Conservation (phyloP, 768 basidiomycete species). For the Ephemerocybe angulata region DNA sequence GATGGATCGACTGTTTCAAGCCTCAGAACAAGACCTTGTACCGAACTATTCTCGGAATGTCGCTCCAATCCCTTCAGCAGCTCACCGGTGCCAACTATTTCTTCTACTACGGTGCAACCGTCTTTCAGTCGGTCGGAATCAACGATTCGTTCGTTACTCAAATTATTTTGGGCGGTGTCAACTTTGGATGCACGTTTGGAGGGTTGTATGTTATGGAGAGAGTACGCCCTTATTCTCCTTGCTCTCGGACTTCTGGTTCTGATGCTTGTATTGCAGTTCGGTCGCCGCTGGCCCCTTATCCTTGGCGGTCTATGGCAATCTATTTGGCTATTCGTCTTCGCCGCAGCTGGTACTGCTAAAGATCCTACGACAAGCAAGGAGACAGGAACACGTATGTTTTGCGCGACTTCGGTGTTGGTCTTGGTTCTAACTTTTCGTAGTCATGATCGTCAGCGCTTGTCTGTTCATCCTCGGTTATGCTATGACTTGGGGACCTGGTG, state of each 20-base stretch:
- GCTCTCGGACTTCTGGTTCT: neutral
- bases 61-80: conserved; percentile 68
- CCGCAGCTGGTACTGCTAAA: conserved; percentile 63
- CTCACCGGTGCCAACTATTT: conserved; percentile 70
- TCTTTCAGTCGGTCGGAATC: conserved; percentile 67
- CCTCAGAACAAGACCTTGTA: conserved; percentile 56
- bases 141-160: conserved; percentile 65
- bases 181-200: conserved; percentile 68
- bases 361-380: conserved; percentile 43
- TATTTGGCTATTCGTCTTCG: conserved; percentile 69
- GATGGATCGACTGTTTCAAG: conserved; percentile 71
- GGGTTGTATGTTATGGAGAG: conserved; percentile 72
- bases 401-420: neutral
- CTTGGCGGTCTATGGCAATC: conserved; percentile 69
- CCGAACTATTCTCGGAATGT: conserved; percentile 60
- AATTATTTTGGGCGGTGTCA: conserved; percentile 72
- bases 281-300: conserved; percentile 62
- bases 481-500: conserved; percentile 68
- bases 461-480: conserved; percentile 72
- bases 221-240: conserved; percentile 27
- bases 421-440: conserved; percentile 20
- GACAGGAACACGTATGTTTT: conserved; percentile 50
- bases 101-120: conserved; percentile 64
- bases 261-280: conserved; percentile 40
- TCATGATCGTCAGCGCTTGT: conserved; percentile 66